Base-by-base conservation (phyloP, 495 filamentous ascomycete genomes). In the Daldinia concentrica region DNA sequence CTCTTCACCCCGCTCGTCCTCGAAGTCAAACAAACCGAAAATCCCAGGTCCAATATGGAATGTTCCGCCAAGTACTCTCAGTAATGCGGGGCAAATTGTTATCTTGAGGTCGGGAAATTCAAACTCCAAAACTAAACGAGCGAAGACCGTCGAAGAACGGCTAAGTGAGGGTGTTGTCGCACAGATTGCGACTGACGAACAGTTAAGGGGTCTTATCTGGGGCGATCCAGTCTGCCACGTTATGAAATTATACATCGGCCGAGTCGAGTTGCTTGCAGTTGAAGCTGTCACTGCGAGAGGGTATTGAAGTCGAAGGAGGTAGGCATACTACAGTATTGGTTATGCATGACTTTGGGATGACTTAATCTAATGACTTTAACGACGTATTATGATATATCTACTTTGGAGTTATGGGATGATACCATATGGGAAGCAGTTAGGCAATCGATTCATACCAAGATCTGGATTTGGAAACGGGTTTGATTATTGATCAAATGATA, bases 141-240 rank as follows among this genome's bases (percentile, higher is more conserved):
- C 69, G 61, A 81, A 77, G 59, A 79, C 80, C 29, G 77, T 84
- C 1, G 81, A 80, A 69, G 78, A 81, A 68, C 68, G 75, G 41
- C 62, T 80, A 24, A 78, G 77, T 45, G 84, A 89, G 51, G 84
- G 84, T 5, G 82, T 90, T 1, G 85, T 87, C 52, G 92, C 91
- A 19, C 88, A 87, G 62, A 79, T 87, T 15, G 83, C 86, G 2
- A 86, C 82, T n/a, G 89, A 94, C 77, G 85, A 88, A 51, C 78
- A 89, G 67, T 78, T 95, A 24, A 79, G 89, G 29, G 82, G 81
- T 2, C 85, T 91, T 9, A 82, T 95, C 0, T 95, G 92, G 84
- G 92, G 92, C 0, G 92, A 95, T 76, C 91, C 91, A 0, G 79
- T 93, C 14, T 90, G 88, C 79, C 92, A 95, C 77, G 85, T 87